These are phyloP conservation scores for Nannochloropsis granulata DNA, from an alignment of 108 stramenopile species.

Conservation along the genomic window DNA sequence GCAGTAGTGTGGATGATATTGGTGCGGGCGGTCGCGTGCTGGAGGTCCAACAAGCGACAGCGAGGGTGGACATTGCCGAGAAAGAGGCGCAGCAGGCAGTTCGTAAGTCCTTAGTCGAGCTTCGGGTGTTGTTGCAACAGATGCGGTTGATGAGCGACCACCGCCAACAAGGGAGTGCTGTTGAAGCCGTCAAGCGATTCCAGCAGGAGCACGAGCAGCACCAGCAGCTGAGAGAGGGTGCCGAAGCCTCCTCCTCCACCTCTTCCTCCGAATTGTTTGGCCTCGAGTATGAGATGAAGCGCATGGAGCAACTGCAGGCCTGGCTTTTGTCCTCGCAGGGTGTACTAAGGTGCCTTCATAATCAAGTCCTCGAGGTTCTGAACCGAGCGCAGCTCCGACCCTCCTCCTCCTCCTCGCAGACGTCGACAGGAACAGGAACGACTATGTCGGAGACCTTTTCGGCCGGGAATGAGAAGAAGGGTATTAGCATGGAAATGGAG, in stretches of 20 bases:
- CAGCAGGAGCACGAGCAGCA: too few species aligned
- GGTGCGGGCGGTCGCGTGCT: too few species aligned
- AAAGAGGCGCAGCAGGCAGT: background rate
- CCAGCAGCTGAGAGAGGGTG: too few species aligned
- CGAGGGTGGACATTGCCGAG: background rate
- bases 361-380: too few species aligned
- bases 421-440: background rate
- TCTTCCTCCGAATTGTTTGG: background rate
- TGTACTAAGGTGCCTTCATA: background rate
- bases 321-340: background rate
- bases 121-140: background rate
- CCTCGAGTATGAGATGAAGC: background rate
- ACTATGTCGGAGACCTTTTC: background rate
- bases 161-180: background rate
- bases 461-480: background rate
- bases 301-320: background rate
- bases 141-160: background rate
- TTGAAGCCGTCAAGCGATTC: background rate
- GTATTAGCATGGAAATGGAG: background rate
- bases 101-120: background rate
- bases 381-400: too few species aligned
- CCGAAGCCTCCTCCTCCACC: too few species aligned
- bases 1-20: background rate
- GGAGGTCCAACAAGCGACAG: background rate
- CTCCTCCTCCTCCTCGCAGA: background rate